A percentile compares a stretch with the other conserved stretches of the same genome.
phyloP scores from a whole-genome alignment of 805 yeast genomes.

The Isabelozyma gotoi region DNA sequence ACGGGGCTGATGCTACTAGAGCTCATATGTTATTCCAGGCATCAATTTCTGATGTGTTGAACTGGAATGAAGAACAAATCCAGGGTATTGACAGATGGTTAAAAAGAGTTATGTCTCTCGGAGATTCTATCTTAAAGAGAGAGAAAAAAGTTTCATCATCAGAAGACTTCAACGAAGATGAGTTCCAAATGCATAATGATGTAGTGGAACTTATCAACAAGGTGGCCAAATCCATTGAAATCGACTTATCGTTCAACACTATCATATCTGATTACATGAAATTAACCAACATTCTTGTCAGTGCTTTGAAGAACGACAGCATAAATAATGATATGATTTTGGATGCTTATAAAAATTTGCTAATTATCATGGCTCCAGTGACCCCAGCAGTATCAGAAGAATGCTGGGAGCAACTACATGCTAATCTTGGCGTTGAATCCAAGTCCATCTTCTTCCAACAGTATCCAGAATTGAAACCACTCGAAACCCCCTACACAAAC shows the following conservation, averaged over 20 bases:
- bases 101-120: conserved; percentile 46
- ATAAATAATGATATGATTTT: conserved; percentile 43
- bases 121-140: not conserved
- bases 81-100: conserved; percentile 90
- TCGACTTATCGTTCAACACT: conserved; percentile 70
- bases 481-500: conserved; percentile 36
- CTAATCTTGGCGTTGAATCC: conserved; percentile 28
- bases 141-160: too few species aligned
- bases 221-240: conserved; percentile 60
- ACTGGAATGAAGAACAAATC: conserved; percentile 89
- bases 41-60: conserved; percentile 75
- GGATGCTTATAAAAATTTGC: conserved; percentile 50
- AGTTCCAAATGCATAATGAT: conserved; percentile 58
- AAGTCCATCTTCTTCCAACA: conserved; percentile 50
- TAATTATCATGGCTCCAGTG: conserved; percentile 74
- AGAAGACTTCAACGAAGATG: conserved; percentile 36
- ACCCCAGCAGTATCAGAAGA: conserved; percentile 84
- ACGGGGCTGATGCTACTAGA: conserved; percentile 93
- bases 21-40: conserved; percentile 94
- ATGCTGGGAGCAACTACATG: conserved; percentile 57
- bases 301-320: conserved; percentile 30
- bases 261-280: conserved; percentile 90
- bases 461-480: conserved; percentile 62
- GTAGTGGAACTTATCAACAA: conserved; percentile 46
- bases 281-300: conserved; percentile 51